Conservation (phyloP, 805 yeast genomes). For the Cyberlindnera meyerae region DNA sequence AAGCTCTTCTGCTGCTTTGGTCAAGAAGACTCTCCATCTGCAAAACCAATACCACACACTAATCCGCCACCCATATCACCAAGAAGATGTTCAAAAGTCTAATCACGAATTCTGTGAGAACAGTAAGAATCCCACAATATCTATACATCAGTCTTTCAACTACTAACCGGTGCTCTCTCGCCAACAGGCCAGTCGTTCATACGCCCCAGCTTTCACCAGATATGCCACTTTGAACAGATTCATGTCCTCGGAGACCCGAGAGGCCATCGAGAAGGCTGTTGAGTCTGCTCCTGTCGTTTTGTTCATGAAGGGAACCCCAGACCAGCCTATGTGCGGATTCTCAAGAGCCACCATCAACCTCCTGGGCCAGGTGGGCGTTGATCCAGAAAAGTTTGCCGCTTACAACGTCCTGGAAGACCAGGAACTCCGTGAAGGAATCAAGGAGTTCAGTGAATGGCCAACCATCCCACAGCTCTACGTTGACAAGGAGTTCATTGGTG, state of each 20-base stretch:
- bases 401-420: constrained; percentile 93
- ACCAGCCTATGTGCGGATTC: constrained; percentile 96
- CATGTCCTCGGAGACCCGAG: constrained; percentile 70
- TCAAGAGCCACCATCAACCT: constrained; percentile 92
- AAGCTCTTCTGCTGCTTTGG: no score
- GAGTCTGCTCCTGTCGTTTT: constrained; percentile 89
- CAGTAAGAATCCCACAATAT: no score
- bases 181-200: not conserved
- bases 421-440: constrained; percentile 90
- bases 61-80: no score
- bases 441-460: constrained; percentile 96
- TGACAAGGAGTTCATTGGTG: constrained; percentile 89
- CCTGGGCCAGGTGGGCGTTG: constrained; percentile 95
- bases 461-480: constrained; percentile 96
- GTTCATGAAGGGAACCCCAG: constrained; percentile 98
- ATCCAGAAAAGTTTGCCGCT: constrained; percentile 94
- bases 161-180: no score
- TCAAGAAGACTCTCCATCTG: no score
- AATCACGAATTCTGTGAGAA: no score
- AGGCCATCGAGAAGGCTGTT: constrained; percentile 84
- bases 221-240: constrained; percentile 32
- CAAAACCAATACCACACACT: no score
- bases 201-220: constrained; percentile 11
- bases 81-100: no score
- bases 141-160: no score